Conservation (phyloP, 2,329 filamentous ascomycete species). For the Botrytis fragariae region DNA sequence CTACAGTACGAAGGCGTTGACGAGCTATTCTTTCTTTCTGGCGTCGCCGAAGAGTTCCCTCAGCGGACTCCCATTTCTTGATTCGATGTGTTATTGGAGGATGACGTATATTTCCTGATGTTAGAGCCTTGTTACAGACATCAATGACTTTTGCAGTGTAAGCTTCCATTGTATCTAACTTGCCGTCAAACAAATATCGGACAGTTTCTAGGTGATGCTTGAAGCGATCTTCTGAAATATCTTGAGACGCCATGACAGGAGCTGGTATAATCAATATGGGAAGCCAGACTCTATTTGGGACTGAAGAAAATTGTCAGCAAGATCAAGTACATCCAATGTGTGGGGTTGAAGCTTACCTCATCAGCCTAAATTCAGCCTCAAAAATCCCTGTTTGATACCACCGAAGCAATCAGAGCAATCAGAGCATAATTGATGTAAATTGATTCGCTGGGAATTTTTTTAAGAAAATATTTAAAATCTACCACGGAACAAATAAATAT, state of each 20-base stretch:
- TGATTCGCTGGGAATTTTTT: not conserved
- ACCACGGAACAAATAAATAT: no score
- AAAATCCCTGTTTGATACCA: not conserved
- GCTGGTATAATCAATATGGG: not conserved
- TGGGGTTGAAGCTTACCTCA: not conserved
- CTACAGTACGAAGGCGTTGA: not conserved
- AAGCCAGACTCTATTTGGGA: accelerated
- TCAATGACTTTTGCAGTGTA: not conserved
- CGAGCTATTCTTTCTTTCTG: not conserved
- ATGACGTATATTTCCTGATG: not conserved
- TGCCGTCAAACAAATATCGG: not conserved
- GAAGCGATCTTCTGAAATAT: not conserved
- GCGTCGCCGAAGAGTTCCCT: not conserved
- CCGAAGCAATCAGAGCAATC: not conserved
- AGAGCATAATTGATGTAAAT: not conserved
- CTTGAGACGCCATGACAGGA: not conserved
- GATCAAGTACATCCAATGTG: not conserved
- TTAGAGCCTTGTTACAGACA: not conserved
- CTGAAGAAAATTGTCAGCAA: not conserved
- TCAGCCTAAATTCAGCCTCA: not conserved
- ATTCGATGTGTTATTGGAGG: not conserved
- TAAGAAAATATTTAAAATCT: no score
- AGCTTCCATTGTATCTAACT: slow-evolving; percentile 1
- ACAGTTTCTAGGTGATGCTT: not conserved
- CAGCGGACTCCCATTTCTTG: not conserved